Evolutionary conservation across 73 alveolate genomes (phyloP), one percentile per base, ranked within the genome.

Genomic region (Uronychia setigera): DNA sequence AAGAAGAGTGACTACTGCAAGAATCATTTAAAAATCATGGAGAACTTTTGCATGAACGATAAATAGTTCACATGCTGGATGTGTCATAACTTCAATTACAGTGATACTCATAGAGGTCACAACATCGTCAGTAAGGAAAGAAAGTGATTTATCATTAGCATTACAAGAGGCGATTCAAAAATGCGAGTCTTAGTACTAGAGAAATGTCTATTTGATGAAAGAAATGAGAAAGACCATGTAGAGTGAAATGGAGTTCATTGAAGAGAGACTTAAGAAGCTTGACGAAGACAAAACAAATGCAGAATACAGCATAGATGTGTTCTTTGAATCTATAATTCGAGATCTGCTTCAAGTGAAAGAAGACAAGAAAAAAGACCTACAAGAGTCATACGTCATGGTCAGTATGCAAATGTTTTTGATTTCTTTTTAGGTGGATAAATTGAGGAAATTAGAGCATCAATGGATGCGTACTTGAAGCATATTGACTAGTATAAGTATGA

Each of bases 21-120:
- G 59, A 88, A 88, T 67, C 94, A 88, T 58, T 77, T 88, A 58
- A 88, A 88, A 32, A 35, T 83, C 19, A 59, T 88, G 33, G 94
- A 88, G 80, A 88, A 82, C 27, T 88, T 88, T 78, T 88, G 94
- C 81, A 25, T 88, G 85, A 91, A 88, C 77, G 94, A 88, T 58
- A 82, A 88, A 28, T 78, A 82, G 74, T 83, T 88, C 33, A 88
- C 88, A 0, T 88, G 94, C 85, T 88, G 94, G 94, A 88, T 88
- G 94, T 88, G 94, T 77, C 94, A 88, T 59, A 82, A 88, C 59
- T 88, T 88, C 60, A 82, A 88, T 58, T 88, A 88, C 77, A 57
- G 86, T 1, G 91, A 82, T 32, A 86, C 74, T 13, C 94, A 88
- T 58, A 30, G 94, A 58, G 94, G 94, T 0, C 94, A 88, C 33